Conservation (phyloP, 2,329 filamentous ascomycete species). For the Claviceps cyperi region DNA sequence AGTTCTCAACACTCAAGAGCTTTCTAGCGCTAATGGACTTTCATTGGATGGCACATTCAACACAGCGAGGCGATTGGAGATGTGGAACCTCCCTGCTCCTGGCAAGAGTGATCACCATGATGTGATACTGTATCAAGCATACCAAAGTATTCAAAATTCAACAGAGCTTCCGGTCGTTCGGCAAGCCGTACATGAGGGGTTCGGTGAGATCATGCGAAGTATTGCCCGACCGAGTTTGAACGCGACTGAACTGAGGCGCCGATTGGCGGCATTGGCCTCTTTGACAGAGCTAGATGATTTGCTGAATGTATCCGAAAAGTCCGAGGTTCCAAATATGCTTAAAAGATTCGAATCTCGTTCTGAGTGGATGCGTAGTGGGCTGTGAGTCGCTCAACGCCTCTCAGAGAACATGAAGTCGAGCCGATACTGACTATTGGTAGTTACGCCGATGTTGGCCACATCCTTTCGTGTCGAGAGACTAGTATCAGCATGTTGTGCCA, state of each 20-base stretch:
- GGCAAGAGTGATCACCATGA: conserved; percentile 45
- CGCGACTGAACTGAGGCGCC: conserved; percentile 36
- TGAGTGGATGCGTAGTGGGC: conserved; percentile 69
- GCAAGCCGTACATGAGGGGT: conserved; percentile 46
- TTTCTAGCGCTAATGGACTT: conserved; percentile 38
- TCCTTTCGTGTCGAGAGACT: conserved; percentile 72
- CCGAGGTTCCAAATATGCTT: conserved; percentile 49
- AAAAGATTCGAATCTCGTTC: conserved; percentile 49
- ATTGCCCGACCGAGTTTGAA: conserved; percentile 35
- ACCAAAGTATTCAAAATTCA: conserved; percentile 63
- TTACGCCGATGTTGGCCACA: conserved; percentile 63
- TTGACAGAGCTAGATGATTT: conserved; percentile 73
- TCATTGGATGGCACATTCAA: conserved; percentile 60
- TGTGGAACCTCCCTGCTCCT: conserved; percentile 81
- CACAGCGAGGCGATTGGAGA: conserved; percentile 68
- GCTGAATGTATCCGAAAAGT: conserved; percentile 41
- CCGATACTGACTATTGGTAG: conserved; percentile 23
- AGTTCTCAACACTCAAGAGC: conserved; percentile 54
- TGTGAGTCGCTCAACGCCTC: conserved; percentile 34
- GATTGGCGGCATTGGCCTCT: conserved; percentile 51
- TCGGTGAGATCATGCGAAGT: conserved; percentile 44
- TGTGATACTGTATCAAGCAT: conserved; percentile 62
- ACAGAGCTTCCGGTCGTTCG: conserved; percentile 38
- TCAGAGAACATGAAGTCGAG: neutral
- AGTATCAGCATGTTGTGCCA: conserved; percentile 67